Base-by-base conservation (phyloP, 2,329 filamentous ascomycete species). In the Aphanocladium album region DNA sequence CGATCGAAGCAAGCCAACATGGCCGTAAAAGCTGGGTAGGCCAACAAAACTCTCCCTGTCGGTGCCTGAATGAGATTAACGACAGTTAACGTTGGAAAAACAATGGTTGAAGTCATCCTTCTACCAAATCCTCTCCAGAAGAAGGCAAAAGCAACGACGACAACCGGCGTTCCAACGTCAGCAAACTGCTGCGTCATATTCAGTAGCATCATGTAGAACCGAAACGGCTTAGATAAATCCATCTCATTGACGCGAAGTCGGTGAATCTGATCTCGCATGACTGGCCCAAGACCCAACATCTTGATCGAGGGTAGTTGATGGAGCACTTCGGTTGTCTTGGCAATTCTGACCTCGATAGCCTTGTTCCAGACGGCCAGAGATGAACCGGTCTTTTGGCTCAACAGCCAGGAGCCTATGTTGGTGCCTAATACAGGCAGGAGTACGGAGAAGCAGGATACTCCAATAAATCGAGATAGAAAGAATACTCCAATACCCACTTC, bases 231-330 rank as follows among this genome's bases (percentile, higher is more conserved):
- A 0, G 56, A 58, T 3, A 16, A 4, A 11, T 41, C 46, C 27
- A 58, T 51, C 7, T 58, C 56, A 2, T 39, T 14, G 2, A 47
- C 17, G 12, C 59, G 59, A n/a, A 51, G 43, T 3, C 17, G 16
- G 11, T 61, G 51, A 3, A 61, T 30, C 8, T 51, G 16, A 2
- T 55, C 9, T 1, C 27, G 16, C 33, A 47, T 41, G 4, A 33
- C 41, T 1, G 50, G 45, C 11, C 51, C 52, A 7, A 61, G 59
- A 2, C 59, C 59, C 4, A 57, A 9, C 45, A 57, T 52, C 21
- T 61, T 61, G 21, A 61, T 61, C 16, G n/a, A 21, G 3, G 52
- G 45, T 12, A 60, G 27, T 21, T 60, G 58, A n/a, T 12, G 9
- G 19, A 60, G 51, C 6, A 50, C 9, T n/a, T 55, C 43, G 0